phyloP scores from a whole-genome alignment of 495 filamentous ascomycete species.

The Annulohypoxylon moriforme region DNA sequence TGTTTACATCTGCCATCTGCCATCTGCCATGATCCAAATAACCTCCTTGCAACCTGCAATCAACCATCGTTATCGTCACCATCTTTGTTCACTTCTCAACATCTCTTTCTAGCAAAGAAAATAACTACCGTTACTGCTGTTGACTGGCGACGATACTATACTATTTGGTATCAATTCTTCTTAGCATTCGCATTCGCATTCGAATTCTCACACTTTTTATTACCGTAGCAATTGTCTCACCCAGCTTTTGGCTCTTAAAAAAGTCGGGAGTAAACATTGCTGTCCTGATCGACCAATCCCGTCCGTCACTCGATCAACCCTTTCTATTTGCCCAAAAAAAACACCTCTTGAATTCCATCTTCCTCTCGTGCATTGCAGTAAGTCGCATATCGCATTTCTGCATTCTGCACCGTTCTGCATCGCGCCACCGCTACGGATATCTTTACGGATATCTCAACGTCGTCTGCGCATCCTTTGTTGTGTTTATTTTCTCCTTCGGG shows the following conservation, averaged over 20 bases:
- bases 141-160: conserved; percentile 15
- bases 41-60: conserved; percentile 32
- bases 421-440: conserved; percentile 11
- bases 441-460: not conserved
- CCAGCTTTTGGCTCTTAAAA: not conserved
- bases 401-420: conserved; percentile 13
- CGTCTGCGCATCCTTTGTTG: conserved; percentile 14
- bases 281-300: conserved; percentile 10
- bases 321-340: conserved; percentile 6
- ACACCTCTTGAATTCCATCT: conserved; percentile 23
- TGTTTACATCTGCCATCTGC: conserved; percentile 40
- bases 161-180: not conserved
- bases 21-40: conserved; percentile 39
- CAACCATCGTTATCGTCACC: conserved; percentile 14
- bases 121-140: not conserved
- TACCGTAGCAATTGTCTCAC: conserved; percentile 12
- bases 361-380: conserved; percentile 15
- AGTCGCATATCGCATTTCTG: conserved; percentile 15
- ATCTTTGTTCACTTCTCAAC: conserved; percentile 7
- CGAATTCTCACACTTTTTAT: not conserved
- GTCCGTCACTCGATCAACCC: conserved; percentile 18
- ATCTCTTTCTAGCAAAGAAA: conserved; percentile 10
- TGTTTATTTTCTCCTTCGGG: conserved; percentile 15
- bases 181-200: not conserved
- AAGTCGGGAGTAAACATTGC: conserved; percentile 35